Evolutionary conservation across 192 early-diverging fungal species (phyloP).

Genomic region (Backusella tarrabulga): DNA sequence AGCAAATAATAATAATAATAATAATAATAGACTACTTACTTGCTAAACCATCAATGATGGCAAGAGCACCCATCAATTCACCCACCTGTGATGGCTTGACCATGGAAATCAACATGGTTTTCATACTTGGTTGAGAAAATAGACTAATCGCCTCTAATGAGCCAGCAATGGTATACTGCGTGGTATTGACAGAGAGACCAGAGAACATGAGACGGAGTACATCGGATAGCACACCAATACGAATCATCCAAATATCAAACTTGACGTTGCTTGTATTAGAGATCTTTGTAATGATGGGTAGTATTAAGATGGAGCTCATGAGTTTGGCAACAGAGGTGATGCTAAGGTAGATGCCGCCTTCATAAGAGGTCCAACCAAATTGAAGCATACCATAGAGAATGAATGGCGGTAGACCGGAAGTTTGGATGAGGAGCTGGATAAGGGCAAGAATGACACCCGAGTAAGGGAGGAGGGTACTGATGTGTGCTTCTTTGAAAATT

Average conservation of each 20-base stretch:
- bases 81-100: constrained; percentile 49
- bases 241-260: constrained; percentile 49
- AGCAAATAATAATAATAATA: not conserved
- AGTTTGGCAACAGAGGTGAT: constrained; percentile 25
- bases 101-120: constrained; percentile 41
- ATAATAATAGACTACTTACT: not conserved
- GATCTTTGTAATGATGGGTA: constrained; percentile 31
- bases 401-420: constrained; percentile 15
- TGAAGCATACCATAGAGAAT: constrained; percentile 40
- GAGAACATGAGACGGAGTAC: constrained; percentile 18
- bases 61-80: constrained; percentile 44
- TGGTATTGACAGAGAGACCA: constrained; percentile 27
- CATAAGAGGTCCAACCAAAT: constrained; percentile 44
- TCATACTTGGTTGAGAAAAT: constrained; percentile 35
- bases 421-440: constrained; percentile 19
- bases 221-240: constrained; percentile 38
- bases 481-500: constrained; percentile 16
- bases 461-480: constrained; percentile 1
- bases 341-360: constrained; percentile 37
- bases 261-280: constrained; percentile 29
- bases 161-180: constrained; percentile 12
- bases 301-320: constrained; percentile 20
- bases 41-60: constrained; percentile 44
- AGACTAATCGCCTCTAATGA: constrained; percentile 30
- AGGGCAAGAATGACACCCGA: constrained; percentile 13